phyloP scores from a whole-genome alignment of 805 yeast species.

The Candida arabinofermentans region DNA sequence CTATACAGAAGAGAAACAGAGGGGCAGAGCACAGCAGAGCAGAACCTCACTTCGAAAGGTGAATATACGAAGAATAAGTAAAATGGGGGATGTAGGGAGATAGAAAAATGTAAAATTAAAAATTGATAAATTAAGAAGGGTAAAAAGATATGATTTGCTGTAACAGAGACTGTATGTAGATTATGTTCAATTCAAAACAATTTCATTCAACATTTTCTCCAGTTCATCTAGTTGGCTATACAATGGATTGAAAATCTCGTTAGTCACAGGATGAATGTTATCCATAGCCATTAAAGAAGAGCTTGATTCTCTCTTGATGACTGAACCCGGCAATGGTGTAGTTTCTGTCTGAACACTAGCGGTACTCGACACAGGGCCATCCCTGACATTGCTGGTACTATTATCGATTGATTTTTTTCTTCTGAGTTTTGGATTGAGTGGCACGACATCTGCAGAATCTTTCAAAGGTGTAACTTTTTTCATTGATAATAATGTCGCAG shows the following conservation, averaged over 20 bases:
- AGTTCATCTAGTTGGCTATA: conserved; percentile 39
- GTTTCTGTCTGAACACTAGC: neutral
- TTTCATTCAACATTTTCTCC: conserved; percentile 25
- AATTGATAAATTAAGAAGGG: neutral
- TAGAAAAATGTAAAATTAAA: neutral
- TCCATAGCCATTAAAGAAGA: conserved; percentile 2
- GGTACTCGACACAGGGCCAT: too few species aligned
- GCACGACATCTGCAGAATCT: neutral
- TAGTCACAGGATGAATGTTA: conserved; percentile 41
- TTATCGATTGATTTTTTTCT: neutral
- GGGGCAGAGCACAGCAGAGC: too few species aligned
- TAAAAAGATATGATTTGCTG: too few species aligned
- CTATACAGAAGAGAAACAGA: too few species aligned
- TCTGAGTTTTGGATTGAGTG: neutral
- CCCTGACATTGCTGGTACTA: too few species aligned
- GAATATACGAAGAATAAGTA: too few species aligned
- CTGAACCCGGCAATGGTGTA: neutral
- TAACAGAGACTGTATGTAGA: too few species aligned
- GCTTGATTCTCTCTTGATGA: conserved; percentile 1
- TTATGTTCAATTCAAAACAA: conserved; percentile 8
- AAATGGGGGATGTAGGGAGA: neutral
- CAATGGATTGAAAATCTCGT: conserved; percentile 54
- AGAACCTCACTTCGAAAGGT: too few species aligned
- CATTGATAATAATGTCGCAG: conserved; percentile 2
- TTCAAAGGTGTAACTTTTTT: neutral